phyloP scores from a whole-genome alignment of 2,329 filamentous ascomycete genomes.

The Colletotrichum sidae region DNA sequence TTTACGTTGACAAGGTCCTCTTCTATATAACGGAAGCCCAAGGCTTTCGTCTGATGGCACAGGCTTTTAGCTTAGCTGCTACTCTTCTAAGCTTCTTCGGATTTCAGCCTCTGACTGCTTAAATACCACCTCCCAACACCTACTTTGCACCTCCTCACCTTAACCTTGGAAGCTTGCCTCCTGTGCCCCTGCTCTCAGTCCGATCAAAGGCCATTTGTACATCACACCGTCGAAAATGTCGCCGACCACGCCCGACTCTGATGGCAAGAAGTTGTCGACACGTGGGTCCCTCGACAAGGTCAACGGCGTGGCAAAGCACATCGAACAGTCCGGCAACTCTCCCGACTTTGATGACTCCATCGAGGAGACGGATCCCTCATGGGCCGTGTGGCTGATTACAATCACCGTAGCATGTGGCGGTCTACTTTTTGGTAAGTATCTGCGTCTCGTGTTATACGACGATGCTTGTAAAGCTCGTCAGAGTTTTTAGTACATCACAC shows the following conservation, averaged over 20 bases:
- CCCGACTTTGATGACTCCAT: slow-evolving; percentile 42
- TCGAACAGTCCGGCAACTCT: slow-evolving; percentile 41
- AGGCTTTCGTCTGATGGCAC: slow-evolving; percentile 9
- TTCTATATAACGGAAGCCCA: slow-evolving; percentile 16
- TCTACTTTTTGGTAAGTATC: slow-evolving; percentile 41
- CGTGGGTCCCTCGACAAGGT: slow-evolving; percentile 17
- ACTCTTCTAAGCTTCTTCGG: background rate
- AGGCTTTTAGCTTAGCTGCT: background rate
- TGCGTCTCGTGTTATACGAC: background rate
- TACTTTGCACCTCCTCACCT: too few relatives aligned
- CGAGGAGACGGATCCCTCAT: slow-evolving; percentile 42
- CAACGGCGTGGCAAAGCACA: slow-evolving; percentile 13
- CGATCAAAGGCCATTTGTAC: background rate
- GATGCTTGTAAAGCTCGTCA: background rate
- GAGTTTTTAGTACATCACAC: background rate
- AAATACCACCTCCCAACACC: too few relatives aligned
- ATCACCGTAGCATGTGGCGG: slow-evolving; percentile 44
- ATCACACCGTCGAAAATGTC: slow-evolving; percentile 11
- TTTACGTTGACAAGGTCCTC: background rate
- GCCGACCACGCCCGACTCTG: slow-evolving; percentile 11
- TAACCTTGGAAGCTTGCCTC: too few relatives aligned
- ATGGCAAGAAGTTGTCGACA: slow-evolving; percentile 14
- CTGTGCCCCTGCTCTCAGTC: background rate
- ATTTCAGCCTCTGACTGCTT: background rate
- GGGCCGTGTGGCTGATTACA: slow-evolving; percentile 43